phyloP scores from a whole-genome alignment of 225 moss, liverwort and hornwort species.

The Climacium dendroides region DNA sequence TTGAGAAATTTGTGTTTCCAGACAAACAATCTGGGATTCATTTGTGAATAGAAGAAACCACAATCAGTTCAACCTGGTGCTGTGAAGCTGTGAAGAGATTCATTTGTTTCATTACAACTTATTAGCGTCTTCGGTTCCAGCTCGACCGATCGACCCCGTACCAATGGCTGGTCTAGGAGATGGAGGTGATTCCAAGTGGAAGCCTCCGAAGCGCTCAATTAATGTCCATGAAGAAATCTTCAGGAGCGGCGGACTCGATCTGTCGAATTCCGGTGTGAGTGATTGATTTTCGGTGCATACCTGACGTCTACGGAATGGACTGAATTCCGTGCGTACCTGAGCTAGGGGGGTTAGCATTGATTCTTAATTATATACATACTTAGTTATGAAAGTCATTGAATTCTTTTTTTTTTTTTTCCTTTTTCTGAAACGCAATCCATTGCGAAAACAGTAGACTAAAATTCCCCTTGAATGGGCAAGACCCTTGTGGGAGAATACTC shows the following conservation, averaged over 20 bases:
- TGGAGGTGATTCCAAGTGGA: conserved; percentile 31
- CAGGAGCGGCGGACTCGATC: not conserved
- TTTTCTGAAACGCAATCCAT: not conserved
- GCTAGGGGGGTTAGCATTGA: not conserved
- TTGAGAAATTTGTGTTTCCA: not conserved
- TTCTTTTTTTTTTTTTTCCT: too few species aligned
- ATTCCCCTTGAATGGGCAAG: not conserved
- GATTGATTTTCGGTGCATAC: not conserved
- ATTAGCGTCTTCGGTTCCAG: not conserved
- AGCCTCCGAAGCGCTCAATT: conserved; percentile 7
- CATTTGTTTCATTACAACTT: too few species aligned
- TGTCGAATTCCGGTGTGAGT: not conserved
- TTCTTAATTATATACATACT: too few species aligned
- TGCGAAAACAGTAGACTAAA: not conserved
- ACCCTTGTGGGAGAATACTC: not conserved
- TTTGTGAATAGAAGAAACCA: not conserved
- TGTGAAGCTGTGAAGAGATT: not conserved
- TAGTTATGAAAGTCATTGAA: not conserved
- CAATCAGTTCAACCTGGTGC: not conserved
- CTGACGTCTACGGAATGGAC: not conserved
- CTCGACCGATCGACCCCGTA: not conserved
- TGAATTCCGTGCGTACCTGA: not conserved
- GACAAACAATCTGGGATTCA: not conserved
- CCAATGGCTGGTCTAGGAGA: conserved; percentile 11
- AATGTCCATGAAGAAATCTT: not conserved